Conservation (phyloP, 139 green algal species). For the Coccomyxa sp. region DNA sequence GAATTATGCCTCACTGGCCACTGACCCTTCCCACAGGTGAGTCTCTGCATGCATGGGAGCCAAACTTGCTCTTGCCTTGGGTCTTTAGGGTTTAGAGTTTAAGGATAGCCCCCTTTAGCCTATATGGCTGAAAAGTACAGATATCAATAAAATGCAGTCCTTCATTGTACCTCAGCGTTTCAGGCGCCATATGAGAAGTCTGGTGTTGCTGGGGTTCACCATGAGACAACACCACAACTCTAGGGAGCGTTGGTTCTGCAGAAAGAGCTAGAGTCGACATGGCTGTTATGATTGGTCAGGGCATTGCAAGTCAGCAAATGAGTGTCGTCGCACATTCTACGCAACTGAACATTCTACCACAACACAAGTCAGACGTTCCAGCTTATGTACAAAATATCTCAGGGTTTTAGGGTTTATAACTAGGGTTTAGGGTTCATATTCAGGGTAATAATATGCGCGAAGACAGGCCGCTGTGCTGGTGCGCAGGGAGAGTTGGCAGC, state of each 20-base stretch:
- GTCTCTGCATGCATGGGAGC: neutral
- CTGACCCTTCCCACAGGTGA: neutral
- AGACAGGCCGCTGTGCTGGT: neutral
- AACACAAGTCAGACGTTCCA: neutral
- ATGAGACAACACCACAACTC: too few species aligned
- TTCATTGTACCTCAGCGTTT: neutral
- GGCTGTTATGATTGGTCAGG: too few species aligned
- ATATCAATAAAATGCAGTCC: neutral
- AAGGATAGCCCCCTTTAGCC: neutral
- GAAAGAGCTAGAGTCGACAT: too few species aligned
- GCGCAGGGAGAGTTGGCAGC: conserved; percentile 15
- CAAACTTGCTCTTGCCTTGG: neutral
- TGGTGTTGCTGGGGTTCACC: too few species aligned
- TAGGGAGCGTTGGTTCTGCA: too few species aligned
- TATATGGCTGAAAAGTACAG: neutral
- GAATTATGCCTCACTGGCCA: conserved; percentile 23
- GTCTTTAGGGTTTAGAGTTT: neutral
- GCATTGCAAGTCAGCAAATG: too few species aligned
- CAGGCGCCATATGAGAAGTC: too few species aligned
- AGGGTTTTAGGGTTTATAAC: neutral
- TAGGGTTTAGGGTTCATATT: neutral
- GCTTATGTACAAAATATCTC: neutral
- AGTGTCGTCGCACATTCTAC: too few species aligned
- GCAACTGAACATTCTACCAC: too few species aligned
- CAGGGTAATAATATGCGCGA: neutral